A percentile compares a stretch with the other conserved stretches of the same genome.
Conservation (phyloP, 441 rosid species). For the Euphorbia schlechtendalii region DNA sequence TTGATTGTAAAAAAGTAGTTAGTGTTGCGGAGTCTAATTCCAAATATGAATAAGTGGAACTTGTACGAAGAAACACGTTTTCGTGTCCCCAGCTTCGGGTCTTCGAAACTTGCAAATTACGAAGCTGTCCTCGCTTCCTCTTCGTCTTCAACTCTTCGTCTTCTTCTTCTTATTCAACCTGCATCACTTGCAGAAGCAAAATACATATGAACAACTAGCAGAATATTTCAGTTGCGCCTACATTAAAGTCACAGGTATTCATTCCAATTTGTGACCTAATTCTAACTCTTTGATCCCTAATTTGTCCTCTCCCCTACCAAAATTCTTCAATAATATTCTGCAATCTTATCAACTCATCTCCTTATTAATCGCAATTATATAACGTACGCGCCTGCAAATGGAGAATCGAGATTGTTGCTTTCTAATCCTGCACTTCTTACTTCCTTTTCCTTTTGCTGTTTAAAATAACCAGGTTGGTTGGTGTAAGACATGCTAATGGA, state of each 20-base stretch:
- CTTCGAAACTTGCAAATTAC: constrained; percentile 16
- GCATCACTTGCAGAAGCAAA: constrained; percentile 3
- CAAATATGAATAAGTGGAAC: too few relatives aligned
- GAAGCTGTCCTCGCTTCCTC: constrained; percentile 11
- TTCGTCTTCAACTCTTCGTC: not conserved
- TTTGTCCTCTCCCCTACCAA: not conserved
- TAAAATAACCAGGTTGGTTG: not conserved
- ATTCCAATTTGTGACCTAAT: constrained; percentile 4
- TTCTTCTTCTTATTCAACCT: not conserved
- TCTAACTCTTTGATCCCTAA: not conserved
- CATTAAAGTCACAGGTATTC: constrained; percentile 13
- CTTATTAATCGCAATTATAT: not conserved
- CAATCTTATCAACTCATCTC: not conserved
- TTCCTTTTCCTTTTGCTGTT: constrained; percentile 1
- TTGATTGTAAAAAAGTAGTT: too few relatives aligned
- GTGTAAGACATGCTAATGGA: constrained; percentile 39
- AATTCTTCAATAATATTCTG: not conserved
- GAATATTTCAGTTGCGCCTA: not conserved
- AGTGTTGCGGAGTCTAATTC: too few relatives aligned
- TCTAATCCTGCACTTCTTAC: not conserved
- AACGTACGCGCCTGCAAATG: not conserved
- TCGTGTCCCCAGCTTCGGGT: too few relatives aligned
- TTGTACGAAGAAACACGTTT: constrained; percentile 9
- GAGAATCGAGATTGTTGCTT: not conserved
- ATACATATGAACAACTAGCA: not conserved